Percentiles rank a stretch among this genome's conserved stretches.
These are phyloP conservation scores for Glycine soja DNA, from an alignment of 306 rosid genomes.

Conservation along the genomic window DNA sequence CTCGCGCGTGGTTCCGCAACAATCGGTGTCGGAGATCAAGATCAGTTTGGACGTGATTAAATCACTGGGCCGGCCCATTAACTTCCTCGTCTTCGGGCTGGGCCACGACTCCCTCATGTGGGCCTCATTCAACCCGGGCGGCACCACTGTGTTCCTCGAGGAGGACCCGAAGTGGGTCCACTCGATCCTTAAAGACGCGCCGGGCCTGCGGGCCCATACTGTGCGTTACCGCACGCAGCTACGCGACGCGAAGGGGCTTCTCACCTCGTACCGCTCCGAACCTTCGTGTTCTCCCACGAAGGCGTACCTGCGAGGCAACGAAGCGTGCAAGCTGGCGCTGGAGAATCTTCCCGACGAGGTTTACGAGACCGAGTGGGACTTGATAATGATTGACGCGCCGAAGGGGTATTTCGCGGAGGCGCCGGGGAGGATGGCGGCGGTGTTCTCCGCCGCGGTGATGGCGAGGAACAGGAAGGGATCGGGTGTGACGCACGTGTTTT, in stretches of 20 bases:
- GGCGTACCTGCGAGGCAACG: conserved; percentile 65
- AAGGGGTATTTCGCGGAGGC: conserved; percentile 81
- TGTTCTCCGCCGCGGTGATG: conserved; percentile 88
- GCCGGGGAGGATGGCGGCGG: conserved; percentile 92
- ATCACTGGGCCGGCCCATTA: conserved; percentile 62
- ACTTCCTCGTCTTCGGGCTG: conserved; percentile 85
- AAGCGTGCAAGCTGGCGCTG: conserved; percentile 69
- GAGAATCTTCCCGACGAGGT: conserved; percentile 71
- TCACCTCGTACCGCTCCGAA: conserved; percentile 53
- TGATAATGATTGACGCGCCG: conserved; percentile 94
- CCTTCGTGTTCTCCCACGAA: conserved; percentile 55
- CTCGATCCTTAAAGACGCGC: conserved; percentile 67
- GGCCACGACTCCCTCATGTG: conserved; percentile 97
- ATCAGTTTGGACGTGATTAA: conserved; percentile 70
- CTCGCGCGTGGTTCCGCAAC: conserved; percentile 71
- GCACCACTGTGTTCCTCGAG: conserved; percentile 82
- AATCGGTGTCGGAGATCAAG: conserved; percentile 69
- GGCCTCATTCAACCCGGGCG: conserved; percentile 84
- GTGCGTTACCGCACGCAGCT: conserved; percentile 78
- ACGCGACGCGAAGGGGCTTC: conserved; percentile 60
- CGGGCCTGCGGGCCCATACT: conserved; percentile 66
- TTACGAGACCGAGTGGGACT: conserved; percentile 87
- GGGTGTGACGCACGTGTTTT: conserved; percentile 84
- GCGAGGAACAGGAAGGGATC: conserved; percentile 70
- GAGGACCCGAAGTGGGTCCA: conserved; percentile 95